Evolutionary conservation across 1,284 basidiomycete genomes (phyloP), one percentile per base, ranked within the genome.

Genomic region (Abortiporus biennis): DNA sequence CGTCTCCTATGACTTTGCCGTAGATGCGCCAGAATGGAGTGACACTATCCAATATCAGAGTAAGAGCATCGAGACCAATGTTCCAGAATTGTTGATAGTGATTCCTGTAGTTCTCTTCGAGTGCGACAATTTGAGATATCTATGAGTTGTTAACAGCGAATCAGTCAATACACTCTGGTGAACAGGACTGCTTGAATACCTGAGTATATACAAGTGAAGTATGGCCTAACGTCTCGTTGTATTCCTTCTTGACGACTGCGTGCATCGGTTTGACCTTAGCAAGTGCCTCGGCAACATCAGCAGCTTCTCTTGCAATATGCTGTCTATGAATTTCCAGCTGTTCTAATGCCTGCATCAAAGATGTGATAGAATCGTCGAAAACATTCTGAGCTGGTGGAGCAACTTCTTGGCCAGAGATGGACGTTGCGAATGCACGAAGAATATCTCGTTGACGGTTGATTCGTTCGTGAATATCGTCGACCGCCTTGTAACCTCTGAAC

Each of bases 51-150:
- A 87, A 67, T 37, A 86, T 59, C 45, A 87, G 71, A 0, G 85
- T 86, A 38, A 85, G 64, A 1, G 76, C 78, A 45, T 85, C 79
- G 70, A 86, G 76, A 9, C 76, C 84, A 40, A 86, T 65, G 47
- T 85, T 84, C 80, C 80, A 85, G 38, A 86, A 61, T 48, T 84
- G 80, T 50, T 85, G 81, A 48, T 84, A 86, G 44, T 79, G 78
- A 51, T 85, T 80, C 49, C 73, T 74, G 58, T 85, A 85, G 51
- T 74, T 82, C 59, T 86, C 84, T 55, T 86, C 81, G 30, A 86
- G 54, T 2, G 70, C 78, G 9, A 78, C 67, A 31, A 85, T 80
- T 36, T 74, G 68, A 1, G 83, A 83, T 12, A 86, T 65, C 83
- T 86, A 40, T 6, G 23, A 30, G 20, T 42, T 42, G 41, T 41